A percentile compares a stretch with the other conserved stretches of the same genome.
These are phyloP conservation scores for Acacia concinna DNA, from an alignment of 331 rosid genomes.

Conservation along the genomic window DNA sequence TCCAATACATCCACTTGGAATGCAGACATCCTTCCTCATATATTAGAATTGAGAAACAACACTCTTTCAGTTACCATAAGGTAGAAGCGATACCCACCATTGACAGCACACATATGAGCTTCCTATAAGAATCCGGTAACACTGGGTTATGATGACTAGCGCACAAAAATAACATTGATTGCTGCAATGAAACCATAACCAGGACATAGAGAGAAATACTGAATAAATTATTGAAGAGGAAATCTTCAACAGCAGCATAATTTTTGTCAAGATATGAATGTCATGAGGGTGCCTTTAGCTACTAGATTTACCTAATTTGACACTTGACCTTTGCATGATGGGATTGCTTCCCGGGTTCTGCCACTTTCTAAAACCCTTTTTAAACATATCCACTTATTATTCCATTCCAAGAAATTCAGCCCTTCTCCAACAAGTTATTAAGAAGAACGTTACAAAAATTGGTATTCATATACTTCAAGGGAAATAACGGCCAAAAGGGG, in stretches of 20 bases:
- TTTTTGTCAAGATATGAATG: not conserved
- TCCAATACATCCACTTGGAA: conserved; percentile 16
- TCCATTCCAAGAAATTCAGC: conserved; percentile 56
- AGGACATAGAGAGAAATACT: not conserved
- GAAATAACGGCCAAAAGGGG: not conserved
- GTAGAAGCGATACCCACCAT: not conserved
- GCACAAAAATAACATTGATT: not conserved
- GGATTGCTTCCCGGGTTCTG: conserved; percentile 54
- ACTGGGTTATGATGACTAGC: not conserved
- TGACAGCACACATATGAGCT: not conserved
- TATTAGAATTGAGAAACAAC: not conserved
- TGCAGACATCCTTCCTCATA: conserved; percentile 12
- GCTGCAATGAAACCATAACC: not conserved
- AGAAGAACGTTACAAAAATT: conserved; percentile 45
- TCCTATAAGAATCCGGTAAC: no score
- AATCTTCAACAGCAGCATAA: not conserved
- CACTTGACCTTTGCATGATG: conserved; percentile 49
- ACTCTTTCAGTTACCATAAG: not conserved
- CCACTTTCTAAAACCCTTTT: conserved; percentile 43
- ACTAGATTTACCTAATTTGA: conserved; percentile 42
- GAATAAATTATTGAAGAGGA: not conserved
- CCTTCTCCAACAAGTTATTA: conserved; percentile 25
- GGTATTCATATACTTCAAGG: conserved; percentile 43
- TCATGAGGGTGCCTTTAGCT: conserved; percentile 39
- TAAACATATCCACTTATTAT: conserved; percentile 48